phyloP scores from a whole-genome alignment of 140 eudicot genomes.

The Stevia rebaudiana region DNA sequence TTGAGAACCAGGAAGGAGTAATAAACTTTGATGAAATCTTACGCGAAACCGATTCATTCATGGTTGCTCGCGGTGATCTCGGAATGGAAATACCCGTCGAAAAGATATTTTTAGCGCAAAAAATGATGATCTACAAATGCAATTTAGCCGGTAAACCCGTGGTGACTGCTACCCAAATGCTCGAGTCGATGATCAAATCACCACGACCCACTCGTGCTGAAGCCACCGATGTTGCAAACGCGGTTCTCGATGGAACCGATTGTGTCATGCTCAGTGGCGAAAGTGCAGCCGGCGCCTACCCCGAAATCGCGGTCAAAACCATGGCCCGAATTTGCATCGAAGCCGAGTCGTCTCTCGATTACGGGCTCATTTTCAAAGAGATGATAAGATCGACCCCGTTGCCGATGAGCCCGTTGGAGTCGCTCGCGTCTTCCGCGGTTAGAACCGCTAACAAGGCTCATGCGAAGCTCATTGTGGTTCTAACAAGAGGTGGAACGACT shows the following conservation, averaged over 20 bases:
- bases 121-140: slow-evolving; percentile 61
- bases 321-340: slow-evolving; percentile 57
- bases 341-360: slow-evolving; percentile 50
- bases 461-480: slow-evolving; percentile 47
- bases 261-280: slow-evolving; percentile 61
- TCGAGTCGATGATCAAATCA: slow-evolving; percentile 58
- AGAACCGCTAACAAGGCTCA: slow-evolving; percentile 51
- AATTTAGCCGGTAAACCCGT: slow-evolving; percentile 51
- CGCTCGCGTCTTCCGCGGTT: slow-evolving; percentile 53
- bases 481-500: slow-evolving; percentile 49
- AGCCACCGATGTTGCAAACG: slow-evolving; percentile 60
- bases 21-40: slow-evolving; percentile 53
- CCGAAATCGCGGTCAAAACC: slow-evolving; percentile 43
- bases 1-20: slow-evolving; percentile 61
- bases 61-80: slow-evolving; percentile 62
- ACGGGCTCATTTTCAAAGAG: slow-evolving; percentile 43
- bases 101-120: slow-evolving; percentile 53
- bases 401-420: slow-evolving; percentile 58
- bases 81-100: slow-evolving; percentile 65
- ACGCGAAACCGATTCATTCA: slow-evolving; percentile 52
- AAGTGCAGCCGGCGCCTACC: slow-evolving; percentile 53
- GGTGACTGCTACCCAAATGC: slow-evolving; percentile 58
- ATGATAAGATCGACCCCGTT: slow-evolving; percentile 53
- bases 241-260: slow-evolving; percentile 56
- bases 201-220: slow-evolving; percentile 60